Evolutionary conservation across 2,329 filamentous ascomycete genomes (phyloP).

Genomic region (Penicillium sp.): DNA sequence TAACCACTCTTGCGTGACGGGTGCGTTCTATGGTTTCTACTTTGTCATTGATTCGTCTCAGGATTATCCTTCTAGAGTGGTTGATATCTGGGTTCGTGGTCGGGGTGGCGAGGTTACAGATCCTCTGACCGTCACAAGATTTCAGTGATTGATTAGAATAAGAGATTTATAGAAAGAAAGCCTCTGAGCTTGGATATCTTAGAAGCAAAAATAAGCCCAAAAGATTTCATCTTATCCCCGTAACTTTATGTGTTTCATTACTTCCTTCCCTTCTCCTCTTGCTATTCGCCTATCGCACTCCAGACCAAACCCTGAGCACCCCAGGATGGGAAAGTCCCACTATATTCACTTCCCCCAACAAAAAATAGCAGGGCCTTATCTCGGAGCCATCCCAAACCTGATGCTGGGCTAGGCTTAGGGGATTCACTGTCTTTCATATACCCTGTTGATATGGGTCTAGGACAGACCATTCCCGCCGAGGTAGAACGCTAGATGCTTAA

Average conservation of each 20-base stretch:
- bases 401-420: too few relatives aligned
- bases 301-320: too few relatives aligned
- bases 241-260: neutral
- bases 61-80: constrained; percentile 61
- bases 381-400: too few relatives aligned
- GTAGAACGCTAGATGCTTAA: neutral
- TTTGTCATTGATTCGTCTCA: constrained; percentile 69
- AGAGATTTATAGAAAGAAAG: neutral
- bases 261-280: neutral
- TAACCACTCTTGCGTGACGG: constrained; percentile 80
- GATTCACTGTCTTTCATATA: too few relatives aligned
- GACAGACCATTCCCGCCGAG: neutral
- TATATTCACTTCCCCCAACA: too few relatives aligned
- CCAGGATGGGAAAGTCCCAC: too few relatives aligned
- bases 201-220: neutral
- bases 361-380: too few relatives aligned
- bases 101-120: constrained; percentile 20
- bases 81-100: constrained; percentile 73
- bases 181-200: neutral
- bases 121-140: constrained; percentile 8
- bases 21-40: constrained; percentile 73
- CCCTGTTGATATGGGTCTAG: neutral
- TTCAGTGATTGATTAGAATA: neutral
- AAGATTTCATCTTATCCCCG: neutral
- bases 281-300: too few relatives aligned